Conservation (phyloP, 2,329 filamentous ascomycete species). For the Clarireedia sp. region DNA sequence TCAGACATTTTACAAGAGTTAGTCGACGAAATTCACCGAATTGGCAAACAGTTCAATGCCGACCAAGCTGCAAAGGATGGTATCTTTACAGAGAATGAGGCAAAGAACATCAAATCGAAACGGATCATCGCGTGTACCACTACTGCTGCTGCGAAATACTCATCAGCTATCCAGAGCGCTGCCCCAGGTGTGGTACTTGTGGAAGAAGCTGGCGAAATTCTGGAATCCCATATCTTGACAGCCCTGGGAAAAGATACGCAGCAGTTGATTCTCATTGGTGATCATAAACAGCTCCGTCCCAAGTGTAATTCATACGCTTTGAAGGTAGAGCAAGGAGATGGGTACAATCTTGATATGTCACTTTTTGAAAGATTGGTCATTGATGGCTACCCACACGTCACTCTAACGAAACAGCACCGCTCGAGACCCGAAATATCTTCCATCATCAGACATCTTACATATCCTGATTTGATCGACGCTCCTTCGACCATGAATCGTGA, state of each 20-base stretch:
- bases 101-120: conserved; percentile 41
- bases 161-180: conserved; percentile 43
- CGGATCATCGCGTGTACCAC: conserved; percentile 64
- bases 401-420: conserved; percentile 55
- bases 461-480: conserved; percentile 52
- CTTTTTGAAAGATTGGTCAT: conserved; percentile 61
- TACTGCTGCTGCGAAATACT: conserved; percentile 58
- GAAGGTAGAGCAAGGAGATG: conserved; percentile 54
- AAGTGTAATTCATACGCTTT: conserved; percentile 52
- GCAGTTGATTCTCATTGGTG: conserved; percentile 63
- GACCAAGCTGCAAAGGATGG: conserved; percentile 35
- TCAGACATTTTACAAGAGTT: conserved; percentile 42
- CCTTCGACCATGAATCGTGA: conserved; percentile 40
- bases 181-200: conserved; percentile 51
- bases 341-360: conserved; percentile 59
- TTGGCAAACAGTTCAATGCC: conserved; percentile 36
- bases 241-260: conserved; percentile 47
- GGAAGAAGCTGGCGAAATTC: conserved; percentile 67
- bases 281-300: conserved; percentile 65
- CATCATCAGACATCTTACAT: conserved; percentile 50
- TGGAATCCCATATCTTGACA: conserved; percentile 59
- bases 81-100: conserved; percentile 37
- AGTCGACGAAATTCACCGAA: conserved; percentile 33
- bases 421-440: conserved; percentile 61
- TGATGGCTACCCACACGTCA: conserved; percentile 44